These are phyloP conservation scores for Coniochaeta hoffmannii DNA, from an alignment of 2,329 filamentous ascomycete species.

Conservation along the genomic window DNA sequence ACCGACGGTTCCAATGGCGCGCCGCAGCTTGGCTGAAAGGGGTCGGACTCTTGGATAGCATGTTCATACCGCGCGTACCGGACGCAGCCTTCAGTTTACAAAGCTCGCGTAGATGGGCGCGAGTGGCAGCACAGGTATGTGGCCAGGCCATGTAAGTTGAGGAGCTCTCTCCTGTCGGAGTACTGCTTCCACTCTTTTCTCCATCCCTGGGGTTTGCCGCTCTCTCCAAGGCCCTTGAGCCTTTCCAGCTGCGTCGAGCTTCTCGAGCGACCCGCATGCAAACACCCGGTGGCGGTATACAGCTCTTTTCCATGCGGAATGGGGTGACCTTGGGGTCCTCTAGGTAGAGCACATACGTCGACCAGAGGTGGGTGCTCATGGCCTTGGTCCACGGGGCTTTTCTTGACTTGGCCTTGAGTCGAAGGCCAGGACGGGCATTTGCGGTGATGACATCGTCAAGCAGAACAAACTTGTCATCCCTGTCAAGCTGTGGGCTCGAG, in stretches of 20 bases:
- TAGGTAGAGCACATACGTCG: slow-evolving; percentile 56
- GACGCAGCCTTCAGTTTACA: slow-evolving; percentile 47
- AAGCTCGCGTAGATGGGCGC: slow-evolving; percentile 54
- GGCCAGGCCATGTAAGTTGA: slow-evolving; percentile 54
- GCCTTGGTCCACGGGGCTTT: slow-evolving; percentile 56
- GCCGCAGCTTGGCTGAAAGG: slow-evolving; percentile 45
- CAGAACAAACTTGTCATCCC: slow-evolving; percentile 20
- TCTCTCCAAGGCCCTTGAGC: slow-evolving; percentile 35
- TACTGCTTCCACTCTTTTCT: slow-evolving; percentile 44
- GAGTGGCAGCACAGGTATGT: slow-evolving; percentile 55
- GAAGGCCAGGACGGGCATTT: slow-evolving; percentile 2
- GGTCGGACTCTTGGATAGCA: slow-evolving; percentile 46
- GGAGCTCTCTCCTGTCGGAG: slow-evolving; percentile 41
- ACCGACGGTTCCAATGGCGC: slow-evolving; percentile 41
- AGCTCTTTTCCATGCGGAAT: slow-evolving; percentile 55
- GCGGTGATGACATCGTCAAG: slow-evolving; percentile 5
- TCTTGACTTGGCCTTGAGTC: slow-evolving; percentile 23
- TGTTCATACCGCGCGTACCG: slow-evolving; percentile 31
- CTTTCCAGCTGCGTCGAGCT: slow-evolving; percentile 60
- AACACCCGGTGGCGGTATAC: slow-evolving; percentile 57
- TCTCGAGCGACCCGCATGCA: slow-evolving; percentile 59
- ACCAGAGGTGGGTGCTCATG: slow-evolving; percentile 60
- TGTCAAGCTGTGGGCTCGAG: slow-evolving; percentile 41
- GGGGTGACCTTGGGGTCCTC: slow-evolving; percentile 62
- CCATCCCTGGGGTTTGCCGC: slow-evolving; percentile 17